Conservation (phyloP, 1,284 basidiomycete genomes). For the Boletellus sp. region DNA sequence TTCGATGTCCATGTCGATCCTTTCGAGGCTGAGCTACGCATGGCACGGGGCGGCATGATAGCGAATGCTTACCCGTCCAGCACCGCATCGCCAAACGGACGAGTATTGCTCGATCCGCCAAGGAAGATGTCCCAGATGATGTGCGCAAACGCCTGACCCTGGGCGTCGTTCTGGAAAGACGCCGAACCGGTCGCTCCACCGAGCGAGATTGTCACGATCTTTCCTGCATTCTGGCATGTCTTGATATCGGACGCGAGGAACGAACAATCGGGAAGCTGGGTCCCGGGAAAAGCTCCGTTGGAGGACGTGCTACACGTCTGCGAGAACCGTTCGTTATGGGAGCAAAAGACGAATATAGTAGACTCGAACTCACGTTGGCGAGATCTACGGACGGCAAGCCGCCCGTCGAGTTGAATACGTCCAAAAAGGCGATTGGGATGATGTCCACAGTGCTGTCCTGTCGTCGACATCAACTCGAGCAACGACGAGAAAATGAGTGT, state of each 20-base stretch:
- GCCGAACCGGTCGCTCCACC: conserved; percentile 60
- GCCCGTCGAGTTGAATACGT: conserved; percentile 53
- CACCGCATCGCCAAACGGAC: conserved; percentile 63
- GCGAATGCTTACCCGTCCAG: conserved; percentile 53
- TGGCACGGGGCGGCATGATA: background rate
- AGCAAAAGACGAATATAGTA: background rate
- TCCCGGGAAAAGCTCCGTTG: conserved; percentile 49
- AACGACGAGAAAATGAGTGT: background rate
- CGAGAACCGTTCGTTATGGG: background rate
- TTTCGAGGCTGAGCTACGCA: conserved; percentile 1
- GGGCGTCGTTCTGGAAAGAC: conserved; percentile 46
- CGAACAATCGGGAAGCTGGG: conserved; percentile 55
- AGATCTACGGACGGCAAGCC: conserved; percentile 59
- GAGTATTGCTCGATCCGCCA: conserved; percentile 42
- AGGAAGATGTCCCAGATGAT: conserved; percentile 67
- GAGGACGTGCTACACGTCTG: conserved; percentile 41
- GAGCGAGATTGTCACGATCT: conserved; percentile 62
- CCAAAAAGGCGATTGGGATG: conserved; percentile 59
- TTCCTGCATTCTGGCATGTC: conserved; percentile 60
- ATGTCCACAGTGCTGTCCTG: conserved; percentile 27
- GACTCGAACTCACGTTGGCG: conserved; percentile 45
- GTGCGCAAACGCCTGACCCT: conserved; percentile 52
- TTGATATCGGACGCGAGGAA: conserved; percentile 55
- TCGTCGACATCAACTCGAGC: background rate
- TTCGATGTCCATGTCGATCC: conserved; percentile 67